Percentiles rank a stretch among this genome's conserved stretches.
Conservation (phyloP, 2,329 filamentous ascomycete species). For the Phialophora expanda region DNA sequence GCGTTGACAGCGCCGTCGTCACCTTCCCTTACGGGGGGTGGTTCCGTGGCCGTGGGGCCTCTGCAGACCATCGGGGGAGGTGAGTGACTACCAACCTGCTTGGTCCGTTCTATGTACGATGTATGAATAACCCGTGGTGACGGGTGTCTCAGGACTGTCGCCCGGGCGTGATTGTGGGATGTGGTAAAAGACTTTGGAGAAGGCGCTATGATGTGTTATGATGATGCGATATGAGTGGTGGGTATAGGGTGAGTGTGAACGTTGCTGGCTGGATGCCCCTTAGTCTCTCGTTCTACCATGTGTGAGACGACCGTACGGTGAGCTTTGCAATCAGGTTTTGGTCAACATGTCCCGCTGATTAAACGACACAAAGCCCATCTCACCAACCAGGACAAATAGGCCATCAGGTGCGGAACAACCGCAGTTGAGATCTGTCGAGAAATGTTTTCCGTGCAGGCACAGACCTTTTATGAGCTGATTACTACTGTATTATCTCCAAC, state of each 20-base stretch:
- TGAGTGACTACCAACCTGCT: background rate
- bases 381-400: background rate
- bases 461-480: background rate
- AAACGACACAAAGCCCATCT: background rate
- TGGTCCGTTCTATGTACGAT: no score
- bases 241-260: background rate
- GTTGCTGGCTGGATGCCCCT: background rate
- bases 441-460: background rate
- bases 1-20: slow-evolving; percentile 31
- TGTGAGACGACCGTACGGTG: no score
- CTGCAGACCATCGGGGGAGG: slow-evolving; percentile 34
- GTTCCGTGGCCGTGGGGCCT: slow-evolving; percentile 31
- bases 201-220: no score
- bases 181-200: slow-evolving; percentile 15
- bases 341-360: no score
- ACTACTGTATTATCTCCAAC: background rate
- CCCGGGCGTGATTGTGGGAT: slow-evolving; percentile 24
- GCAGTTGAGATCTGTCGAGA: background rate
- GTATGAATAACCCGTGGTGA: no score
- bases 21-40: slow-evolving; percentile 19
- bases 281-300: no score
- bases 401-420: background rate
- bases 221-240: background rate
- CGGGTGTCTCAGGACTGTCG: slow-evolving; percentile 27
- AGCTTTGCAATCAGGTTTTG: no score